phyloP scores from a whole-genome alignment of 1,139 yeast species.

The Yamadazyma diospyri region DNA sequence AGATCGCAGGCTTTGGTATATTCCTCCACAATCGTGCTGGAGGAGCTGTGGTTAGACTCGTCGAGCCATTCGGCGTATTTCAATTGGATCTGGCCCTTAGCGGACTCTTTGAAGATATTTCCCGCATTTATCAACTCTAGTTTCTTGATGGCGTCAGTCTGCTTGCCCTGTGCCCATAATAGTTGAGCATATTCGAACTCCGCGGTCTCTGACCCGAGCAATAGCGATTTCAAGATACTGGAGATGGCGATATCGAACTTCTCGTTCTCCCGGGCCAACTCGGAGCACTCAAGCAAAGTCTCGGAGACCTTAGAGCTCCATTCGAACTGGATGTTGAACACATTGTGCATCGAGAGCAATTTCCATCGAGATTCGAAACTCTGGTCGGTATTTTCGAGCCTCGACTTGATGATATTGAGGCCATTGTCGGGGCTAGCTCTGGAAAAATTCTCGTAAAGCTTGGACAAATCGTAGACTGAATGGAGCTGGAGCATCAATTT shows the following conservation, averaged over 20 bases:
- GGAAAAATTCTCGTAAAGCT: constrained; percentile 11
- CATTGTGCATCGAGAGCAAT: constrained; percentile 54
- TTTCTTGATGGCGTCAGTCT: constrained; percentile 75
- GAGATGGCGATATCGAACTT: constrained; percentile 74
- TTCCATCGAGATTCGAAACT: constrained; percentile 64
- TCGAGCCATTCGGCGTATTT: constrained; percentile 90
- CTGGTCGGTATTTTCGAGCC: constrained; percentile 53
- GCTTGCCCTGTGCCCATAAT: constrained; percentile 89
- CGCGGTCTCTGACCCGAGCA: constrained; percentile 45
- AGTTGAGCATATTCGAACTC: constrained; percentile 80
- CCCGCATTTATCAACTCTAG: constrained; percentile 39
- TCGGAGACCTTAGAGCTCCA: constrained; percentile 22
- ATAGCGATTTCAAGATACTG: constrained; percentile 66
- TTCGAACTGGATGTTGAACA: constrained; percentile 38
- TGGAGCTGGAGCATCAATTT: constrained; percentile 63
- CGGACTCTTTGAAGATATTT: constrained; percentile 5
- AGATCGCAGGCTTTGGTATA: constrained; percentile 58
- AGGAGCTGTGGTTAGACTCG: constrained; percentile 77
- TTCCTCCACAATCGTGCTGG: constrained; percentile 67
- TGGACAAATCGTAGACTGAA: constrained; percentile 60
- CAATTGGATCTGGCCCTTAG: constrained; percentile 54
- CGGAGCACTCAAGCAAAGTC: constrained; percentile 59
- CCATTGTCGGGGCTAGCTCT: not conserved
- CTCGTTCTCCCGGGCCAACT: constrained; percentile 64
- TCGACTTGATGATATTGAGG: constrained; percentile 22